These are phyloP conservation scores for Fusarium equiseti DNA, from an alignment of 2,329 filamentous ascomycete genomes.

Conservation along the genomic window DNA sequence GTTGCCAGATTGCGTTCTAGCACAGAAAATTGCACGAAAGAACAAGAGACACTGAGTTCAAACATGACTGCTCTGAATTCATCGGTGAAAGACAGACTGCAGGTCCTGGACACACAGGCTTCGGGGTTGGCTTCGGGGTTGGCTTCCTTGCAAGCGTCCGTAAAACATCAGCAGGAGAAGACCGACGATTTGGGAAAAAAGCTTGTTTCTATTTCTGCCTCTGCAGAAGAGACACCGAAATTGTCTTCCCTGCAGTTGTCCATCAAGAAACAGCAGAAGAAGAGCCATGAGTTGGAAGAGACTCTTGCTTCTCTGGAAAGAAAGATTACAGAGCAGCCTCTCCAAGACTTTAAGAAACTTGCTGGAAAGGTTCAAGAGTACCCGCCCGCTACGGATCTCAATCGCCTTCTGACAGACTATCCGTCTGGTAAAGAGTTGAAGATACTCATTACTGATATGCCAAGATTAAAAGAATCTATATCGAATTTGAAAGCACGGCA, in stretches of 20 bases:
- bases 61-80: slow-evolving; percentile 9
- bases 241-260: slow-evolving; percentile 1
- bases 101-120: background rate
- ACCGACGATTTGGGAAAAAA: slow-evolving; percentile 2
- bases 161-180: slow-evolving; percentile 15
- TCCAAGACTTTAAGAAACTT: slow-evolving; percentile 14
- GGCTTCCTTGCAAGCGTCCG: background rate
- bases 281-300: slow-evolving; percentile 1
- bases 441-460: slow-evolving; percentile 8
- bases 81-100: background rate
- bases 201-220: background rate
- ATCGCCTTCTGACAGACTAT: slow-evolving; percentile 17
- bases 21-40: background rate
- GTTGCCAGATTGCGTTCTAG: slow-evolving; percentile 10
- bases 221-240: slow-evolving; percentile 1
- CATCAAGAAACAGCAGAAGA: slow-evolving; percentile 10
- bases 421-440: slow-evolving; percentile 13
- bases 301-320: slow-evolving; percentile 6
- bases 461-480: slow-evolving; percentile 13
- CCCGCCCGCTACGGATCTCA: slow-evolving; percentile 8
- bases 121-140: slow-evolving; percentile 12
- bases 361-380: slow-evolving; percentile 4
- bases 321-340: background rate
- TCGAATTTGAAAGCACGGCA: background rate
- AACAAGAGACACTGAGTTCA: slow-evolving; percentile 7